Base-by-base conservation (phyloP, 1,139 yeast genomes). In the Saccharomycopsis crataegensis region DNA sequence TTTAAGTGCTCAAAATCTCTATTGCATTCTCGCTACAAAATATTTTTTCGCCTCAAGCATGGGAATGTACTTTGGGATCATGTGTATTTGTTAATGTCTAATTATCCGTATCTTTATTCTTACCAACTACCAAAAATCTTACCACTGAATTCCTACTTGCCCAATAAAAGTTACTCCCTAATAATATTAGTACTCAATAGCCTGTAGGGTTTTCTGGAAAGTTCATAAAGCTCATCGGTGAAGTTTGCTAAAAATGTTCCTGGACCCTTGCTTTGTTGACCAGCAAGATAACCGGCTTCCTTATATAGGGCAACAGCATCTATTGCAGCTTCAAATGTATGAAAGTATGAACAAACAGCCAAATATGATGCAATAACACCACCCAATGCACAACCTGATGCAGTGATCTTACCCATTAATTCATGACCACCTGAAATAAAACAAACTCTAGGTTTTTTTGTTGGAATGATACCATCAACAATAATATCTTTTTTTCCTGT, bases 381-480 rank as follows among this genome's bases (percentile, higher is more conserved):
- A 1, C 96, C 96, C 48, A 89, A 70, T 0, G 93, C 79, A 60
- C 97, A 91, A 0, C 97, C 98, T 2, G 94, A 77, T 0, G 96
- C 97, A 0, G 97, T 90, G n/a, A 90, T 78, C 12, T 71, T 65
- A 0, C 86, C 86, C 86, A 90, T 83, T 46, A 83, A 63, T 17
- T 72, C 68, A 60, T 82, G 77, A 0, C 96, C 94, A 12, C 93
- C 94, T 6, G 49, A 41, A 1, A 63, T 57, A 6, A 65, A 65
- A 1, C 34, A 22, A 38, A 59, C 61, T 4, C 59, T 58, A 1
- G 70, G 71, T 5, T 57, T 59, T 5, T 2, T 36, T 36, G 40
- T 36, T 36, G 40, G 40, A 8, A 62, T 43, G 6, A 67, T 59
- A 12, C 78, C 78, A 59, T 75, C 76, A 3, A 70, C 76, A 8